Base-by-base conservation (phyloP, 495 filamentous ascomycete species). In the Aspergillus cristatus region DNA sequence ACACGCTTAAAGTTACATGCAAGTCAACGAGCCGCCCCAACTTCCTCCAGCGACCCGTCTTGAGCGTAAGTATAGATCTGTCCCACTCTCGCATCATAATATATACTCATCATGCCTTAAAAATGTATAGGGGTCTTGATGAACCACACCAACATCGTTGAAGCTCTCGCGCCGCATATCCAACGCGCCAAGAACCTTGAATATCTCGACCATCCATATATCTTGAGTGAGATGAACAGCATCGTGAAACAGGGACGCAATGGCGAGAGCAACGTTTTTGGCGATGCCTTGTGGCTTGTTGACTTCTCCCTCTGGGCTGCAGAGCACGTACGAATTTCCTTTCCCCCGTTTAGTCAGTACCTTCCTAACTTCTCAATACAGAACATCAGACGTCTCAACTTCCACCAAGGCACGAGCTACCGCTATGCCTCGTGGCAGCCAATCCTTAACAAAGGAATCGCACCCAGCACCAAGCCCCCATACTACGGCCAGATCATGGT, bases 361-460 rank as follows among this genome's bases (percentile, higher is more conserved):
- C n/a, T 18, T 7, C 3, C 8, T 10, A 1, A 29, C 40, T 36
- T 6, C 34, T 6, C 6, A 12, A 14, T 5, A 7, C 40, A 54
- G 47, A 37, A 35, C 25, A 45, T 54, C 15, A 38, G 41, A 16
- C 50, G 50, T 13, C 40, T 50, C 7, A 35, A 53, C 10, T 47
- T 53, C 6, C 50, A 53, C 29, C 47, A 47, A 43, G 50, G 50
- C 3, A 41, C 45, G 1, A 36, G 50, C 29, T 53, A 53, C 24
- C 41, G 47, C 3, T 54, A 50, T 16, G 37, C 41, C 2, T 50
- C 43, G 1, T 50, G 50, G 50, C 47, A 54, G 24, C 47, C 50
- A 1, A 47, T 54, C n/a, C 6, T 13, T 1, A 41, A 32, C 24
- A 40, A 47, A 8, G 36, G 41, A 2, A 8, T 30, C 0, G 22